Conservation (phyloP, 306 rosid species). For the Luffa aegyptiaca region DNA sequence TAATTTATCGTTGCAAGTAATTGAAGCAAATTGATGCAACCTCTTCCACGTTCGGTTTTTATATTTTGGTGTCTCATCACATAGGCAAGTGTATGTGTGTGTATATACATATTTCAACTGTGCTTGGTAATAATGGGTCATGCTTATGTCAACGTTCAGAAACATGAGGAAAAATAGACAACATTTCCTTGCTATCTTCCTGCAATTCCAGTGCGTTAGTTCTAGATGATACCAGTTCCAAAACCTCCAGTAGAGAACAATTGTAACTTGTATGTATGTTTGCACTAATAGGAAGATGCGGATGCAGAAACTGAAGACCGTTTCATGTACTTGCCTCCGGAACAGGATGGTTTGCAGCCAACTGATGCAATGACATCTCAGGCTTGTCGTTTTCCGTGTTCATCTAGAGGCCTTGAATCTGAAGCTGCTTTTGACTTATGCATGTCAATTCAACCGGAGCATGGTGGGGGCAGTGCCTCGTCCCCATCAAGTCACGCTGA, state of each 20-base stretch:
- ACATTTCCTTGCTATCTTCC: neutral
- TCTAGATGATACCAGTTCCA: neutral
- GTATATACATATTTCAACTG: neutral
- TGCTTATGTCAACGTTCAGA: neutral
- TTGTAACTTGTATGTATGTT: neutral
- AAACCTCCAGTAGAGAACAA: neutral
- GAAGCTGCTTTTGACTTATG: slow-evolving; percentile 26
- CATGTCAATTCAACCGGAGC: slow-evolving; percentile 26
- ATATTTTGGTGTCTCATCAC: neutral
- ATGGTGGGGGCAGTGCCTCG: slow-evolving; percentile 16
- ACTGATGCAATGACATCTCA: slow-evolving; percentile 42
- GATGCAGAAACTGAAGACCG: slow-evolving; percentile 52
- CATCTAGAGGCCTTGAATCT: slow-evolving; percentile 28
- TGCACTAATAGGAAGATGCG: slow-evolving; percentile 40
- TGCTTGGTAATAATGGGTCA: neutral
- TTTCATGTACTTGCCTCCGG: slow-evolving; percentile 34
- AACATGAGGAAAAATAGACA: neutral
- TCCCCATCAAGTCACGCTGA: slow-evolving; percentile 26
- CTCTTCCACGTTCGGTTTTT: neutral
- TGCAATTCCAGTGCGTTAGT: neutral
- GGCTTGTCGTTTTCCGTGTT: slow-evolving; percentile 33
- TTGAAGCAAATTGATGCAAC: neutral
- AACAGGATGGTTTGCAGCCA: slow-evolving; percentile 42
- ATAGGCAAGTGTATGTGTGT: neutral
- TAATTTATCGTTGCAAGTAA: neutral